Evolutionary conservation across 2,329 filamentous ascomycete genomes (phyloP).

Genomic region (Exophiala viscosa): DNA sequence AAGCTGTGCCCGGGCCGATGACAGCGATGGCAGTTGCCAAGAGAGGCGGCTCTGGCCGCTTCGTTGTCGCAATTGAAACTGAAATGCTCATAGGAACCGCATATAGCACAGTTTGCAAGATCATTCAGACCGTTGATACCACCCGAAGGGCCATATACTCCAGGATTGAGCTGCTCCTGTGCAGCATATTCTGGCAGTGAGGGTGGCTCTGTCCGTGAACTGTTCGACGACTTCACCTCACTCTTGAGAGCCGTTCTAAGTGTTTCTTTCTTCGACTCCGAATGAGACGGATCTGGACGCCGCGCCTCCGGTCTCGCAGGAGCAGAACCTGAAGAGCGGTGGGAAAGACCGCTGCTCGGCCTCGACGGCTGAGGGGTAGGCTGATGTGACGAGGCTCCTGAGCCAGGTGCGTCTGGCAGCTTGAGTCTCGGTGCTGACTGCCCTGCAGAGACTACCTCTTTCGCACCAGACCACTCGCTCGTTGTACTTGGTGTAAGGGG

Average conservation of each 20-base stretch:
- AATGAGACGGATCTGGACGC: conserved; percentile 5
- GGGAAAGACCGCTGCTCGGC: conserved; percentile 27
- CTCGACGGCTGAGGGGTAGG: conserved; percentile 17
- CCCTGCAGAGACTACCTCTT: too few species aligned
- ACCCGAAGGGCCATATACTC: conserved; percentile 39
- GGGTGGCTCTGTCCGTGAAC: neutral
- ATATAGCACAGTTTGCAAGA: conserved; percentile 41
- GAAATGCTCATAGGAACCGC: conserved; percentile 45
- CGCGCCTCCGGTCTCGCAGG: conserved; percentile 5
- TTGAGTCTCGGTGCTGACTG: neutral
- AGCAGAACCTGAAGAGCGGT: conserved; percentile 33
- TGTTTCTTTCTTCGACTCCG: conserved; percentile 1
- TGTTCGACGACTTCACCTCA: neutral
- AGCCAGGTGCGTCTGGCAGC: conserved; percentile 4
- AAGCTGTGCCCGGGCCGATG: conserved; percentile 38
- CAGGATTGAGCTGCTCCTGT: neutral
- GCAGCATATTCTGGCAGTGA: neutral
- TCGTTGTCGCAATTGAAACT: conserved; percentile 45
- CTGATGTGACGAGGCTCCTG: conserved; percentile 1
- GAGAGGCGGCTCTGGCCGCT: conserved; percentile 37
- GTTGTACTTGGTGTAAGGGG: neutral
- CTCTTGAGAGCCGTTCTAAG: neutral
- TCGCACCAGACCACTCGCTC: too few species aligned
- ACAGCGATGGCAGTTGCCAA: conserved; percentile 44
- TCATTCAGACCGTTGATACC: conserved; percentile 43